A percentile compares a stretch with the other conserved stretches of the same genome.
Conservation (phyloP, 805 yeast species). For the Diddensiella transvaalensis region DNA sequence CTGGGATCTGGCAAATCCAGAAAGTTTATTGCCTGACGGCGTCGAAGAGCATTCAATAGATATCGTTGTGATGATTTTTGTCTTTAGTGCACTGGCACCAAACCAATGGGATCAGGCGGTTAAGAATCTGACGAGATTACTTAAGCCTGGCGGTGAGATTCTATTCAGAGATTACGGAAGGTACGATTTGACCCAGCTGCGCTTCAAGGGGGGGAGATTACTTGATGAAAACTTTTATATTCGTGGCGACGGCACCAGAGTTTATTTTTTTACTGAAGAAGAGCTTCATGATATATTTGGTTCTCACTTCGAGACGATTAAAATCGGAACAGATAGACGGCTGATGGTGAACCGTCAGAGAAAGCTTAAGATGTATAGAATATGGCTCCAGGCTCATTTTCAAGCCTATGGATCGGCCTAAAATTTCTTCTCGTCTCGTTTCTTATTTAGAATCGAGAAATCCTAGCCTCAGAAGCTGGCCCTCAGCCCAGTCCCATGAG, state of each 20-base stretch:
- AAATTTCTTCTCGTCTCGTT: background rate
- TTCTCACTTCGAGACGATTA: slow-evolving; percentile 57
- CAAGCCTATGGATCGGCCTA: background rate
- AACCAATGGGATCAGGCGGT: slow-evolving; percentile 86
- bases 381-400: slow-evolving; percentile 94
- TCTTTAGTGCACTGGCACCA: slow-evolving; percentile 88
- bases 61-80: slow-evolving; percentile 91
- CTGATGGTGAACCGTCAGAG: slow-evolving; percentile 88
- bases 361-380: slow-evolving; percentile 90
- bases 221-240: slow-evolving; percentile 92
- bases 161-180: slow-evolving; percentile 93
- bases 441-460: background rate
- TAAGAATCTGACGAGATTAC: slow-evolving; percentile 58
- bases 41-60: slow-evolving; percentile 80
- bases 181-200: slow-evolving; percentile 90
- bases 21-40: slow-evolving; percentile 75
- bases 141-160: slow-evolving; percentile 91
- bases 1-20: slow-evolving; percentile 88
- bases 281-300: slow-evolving; percentile 76
- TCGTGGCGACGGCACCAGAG: slow-evolving; percentile 97
- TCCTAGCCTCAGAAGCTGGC: slow-evolving; percentile 37
- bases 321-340: slow-evolving; percentile 86
- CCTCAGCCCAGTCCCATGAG: slow-evolving; percentile 78
- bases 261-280: slow-evolving; percentile 93
- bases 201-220: slow-evolving; percentile 84